These are phyloP conservation scores for Nannizzia gypsea DNA, from an alignment of 2,329 filamentous ascomycete species.

Conservation along the genomic window DNA sequence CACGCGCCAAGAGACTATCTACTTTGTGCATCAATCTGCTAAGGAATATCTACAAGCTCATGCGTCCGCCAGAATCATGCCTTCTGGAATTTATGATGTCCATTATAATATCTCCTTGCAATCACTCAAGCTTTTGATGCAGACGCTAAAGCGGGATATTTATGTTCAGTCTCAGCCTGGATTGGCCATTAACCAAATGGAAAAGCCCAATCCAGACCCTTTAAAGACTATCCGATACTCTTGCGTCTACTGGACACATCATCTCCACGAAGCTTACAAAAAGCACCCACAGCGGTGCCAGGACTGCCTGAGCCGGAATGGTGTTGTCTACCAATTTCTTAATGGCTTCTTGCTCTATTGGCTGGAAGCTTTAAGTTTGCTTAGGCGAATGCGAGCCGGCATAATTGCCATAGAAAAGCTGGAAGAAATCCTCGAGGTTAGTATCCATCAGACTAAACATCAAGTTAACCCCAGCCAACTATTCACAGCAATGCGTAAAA, in stretches of 20 bases:
- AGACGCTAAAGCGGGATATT: not conserved
- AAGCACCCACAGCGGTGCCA: not conserved
- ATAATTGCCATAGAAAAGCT: not conserved
- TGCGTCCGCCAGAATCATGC: not conserved
- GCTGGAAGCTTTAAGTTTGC: not conserved
- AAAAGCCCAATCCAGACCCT: not conserved
- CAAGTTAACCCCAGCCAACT: not conserved
- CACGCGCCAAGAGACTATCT: conserved; percentile 13
- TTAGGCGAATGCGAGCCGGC: not conserved
- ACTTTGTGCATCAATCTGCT: conserved; percentile 22
- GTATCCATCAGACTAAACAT: not conserved
- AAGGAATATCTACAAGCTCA: conserved; percentile 16
- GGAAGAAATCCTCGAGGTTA: not conserved
- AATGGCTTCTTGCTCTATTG: not conserved
- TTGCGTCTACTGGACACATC: not conserved
- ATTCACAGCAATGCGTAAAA: not conserved
- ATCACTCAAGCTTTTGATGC: not conserved
- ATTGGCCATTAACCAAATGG: not conserved
- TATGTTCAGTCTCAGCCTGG: not conserved
- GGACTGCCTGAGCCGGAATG: not conserved
- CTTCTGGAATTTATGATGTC: not conserved
- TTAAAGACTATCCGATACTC: not conserved
- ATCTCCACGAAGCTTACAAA: not conserved
- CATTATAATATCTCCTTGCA: not conserved
- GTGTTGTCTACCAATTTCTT: not conserved